phyloP scores from a whole-genome alignment of 2,329 filamentous ascomycete genomes.

The Zalaria obscura region DNA sequence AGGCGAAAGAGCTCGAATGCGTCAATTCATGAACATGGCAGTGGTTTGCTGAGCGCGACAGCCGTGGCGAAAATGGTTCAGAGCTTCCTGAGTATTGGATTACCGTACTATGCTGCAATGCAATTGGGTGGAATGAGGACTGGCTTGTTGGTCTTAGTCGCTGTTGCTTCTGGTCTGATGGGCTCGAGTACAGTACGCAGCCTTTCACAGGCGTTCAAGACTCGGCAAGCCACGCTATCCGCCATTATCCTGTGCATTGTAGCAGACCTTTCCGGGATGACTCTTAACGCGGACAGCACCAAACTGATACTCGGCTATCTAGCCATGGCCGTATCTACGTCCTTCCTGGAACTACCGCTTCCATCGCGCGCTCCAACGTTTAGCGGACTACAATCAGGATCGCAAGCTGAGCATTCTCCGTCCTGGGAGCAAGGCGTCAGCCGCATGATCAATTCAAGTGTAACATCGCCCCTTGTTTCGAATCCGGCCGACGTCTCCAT shows the following conservation, averaged over 20 bases:
- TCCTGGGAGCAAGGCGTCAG: neutral
- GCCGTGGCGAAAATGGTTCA: slow-evolving; percentile 1
- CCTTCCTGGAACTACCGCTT: slow-evolving; percentile 36
- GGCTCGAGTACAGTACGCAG: slow-evolving; percentile 10
- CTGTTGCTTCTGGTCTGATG: slow-evolving; percentile 29
- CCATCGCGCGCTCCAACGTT: slow-evolving; percentile 8
- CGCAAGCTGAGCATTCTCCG: neutral
- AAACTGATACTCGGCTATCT: slow-evolving; percentile 31
- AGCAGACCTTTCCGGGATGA: slow-evolving; percentile 19
- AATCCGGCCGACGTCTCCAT: slow-evolving; percentile 6
- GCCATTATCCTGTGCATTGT: slow-evolving; percentile 20
- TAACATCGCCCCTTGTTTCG: slow-evolving; percentile 4
- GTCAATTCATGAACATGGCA: slow-evolving; percentile 1
- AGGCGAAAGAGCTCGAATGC: slow-evolving; percentile 14
- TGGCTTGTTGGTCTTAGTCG: slow-evolving; percentile 36
- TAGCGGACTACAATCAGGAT: neutral
- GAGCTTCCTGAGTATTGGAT: slow-evolving; percentile 11
- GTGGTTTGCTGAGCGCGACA: neutral
- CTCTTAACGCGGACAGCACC: slow-evolving; percentile 11
- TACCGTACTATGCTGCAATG: slow-evolving; percentile 43
- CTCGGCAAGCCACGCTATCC: slow-evolving; percentile 21
- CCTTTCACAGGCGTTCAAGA: slow-evolving; percentile 15
- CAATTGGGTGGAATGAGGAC: slow-evolving; percentile 40
- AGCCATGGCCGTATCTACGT: slow-evolving; percentile 29
- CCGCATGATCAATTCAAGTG: neutral